Percentiles rank a stretch among this genome's conserved stretches.
Conservation (phyloP, 495 filamentous ascomycete genomes). For the Tuber magnatum region DNA sequence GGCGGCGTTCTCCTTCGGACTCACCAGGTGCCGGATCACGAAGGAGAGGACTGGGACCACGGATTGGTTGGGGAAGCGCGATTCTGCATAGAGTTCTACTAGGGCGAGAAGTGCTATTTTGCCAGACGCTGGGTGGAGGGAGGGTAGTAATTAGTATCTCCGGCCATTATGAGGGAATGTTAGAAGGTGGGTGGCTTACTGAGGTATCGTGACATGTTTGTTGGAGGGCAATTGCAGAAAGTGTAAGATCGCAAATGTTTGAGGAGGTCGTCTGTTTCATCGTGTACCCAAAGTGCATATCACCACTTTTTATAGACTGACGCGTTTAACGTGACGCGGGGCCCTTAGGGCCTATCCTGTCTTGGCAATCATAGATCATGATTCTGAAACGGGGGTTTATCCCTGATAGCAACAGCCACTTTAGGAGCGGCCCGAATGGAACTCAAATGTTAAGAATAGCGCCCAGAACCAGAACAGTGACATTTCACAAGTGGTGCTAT, state of each 20-base stretch:
- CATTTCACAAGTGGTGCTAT: background rate
- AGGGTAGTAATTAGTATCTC: constrained; percentile 7
- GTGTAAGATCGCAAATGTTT: background rate
- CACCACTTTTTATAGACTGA: background rate
- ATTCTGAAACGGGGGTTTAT: background rate
- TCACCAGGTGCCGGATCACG: constrained; percentile 64
- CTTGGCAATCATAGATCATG: background rate
- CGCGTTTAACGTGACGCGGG: background rate
- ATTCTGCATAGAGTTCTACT: constrained; percentile 69
- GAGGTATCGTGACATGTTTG: constrained; percentile 31
- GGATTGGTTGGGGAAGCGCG: constrained; percentile 62
- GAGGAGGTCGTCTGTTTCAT: background rate
- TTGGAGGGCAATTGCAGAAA: background rate
- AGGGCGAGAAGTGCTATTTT: constrained; percentile 77
- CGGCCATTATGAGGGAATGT: constrained; percentile 5
- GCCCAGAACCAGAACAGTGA: background rate
- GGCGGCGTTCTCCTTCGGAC: constrained; percentile 45
- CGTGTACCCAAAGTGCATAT: background rate
- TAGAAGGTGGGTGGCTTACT: constrained; percentile 16
- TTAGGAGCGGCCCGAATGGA: background rate
- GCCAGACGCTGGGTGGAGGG: constrained; percentile 51
- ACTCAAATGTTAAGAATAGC: background rate
- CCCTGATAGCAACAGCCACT: background rate
- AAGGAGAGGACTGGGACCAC: constrained; percentile 82
- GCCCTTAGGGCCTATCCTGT: background rate